Percentiles rank a stretch among this genome's conserved stretches.
phyloP scores from a whole-genome alignment of 257 asterid species.

The Misopates orontium region DNA sequence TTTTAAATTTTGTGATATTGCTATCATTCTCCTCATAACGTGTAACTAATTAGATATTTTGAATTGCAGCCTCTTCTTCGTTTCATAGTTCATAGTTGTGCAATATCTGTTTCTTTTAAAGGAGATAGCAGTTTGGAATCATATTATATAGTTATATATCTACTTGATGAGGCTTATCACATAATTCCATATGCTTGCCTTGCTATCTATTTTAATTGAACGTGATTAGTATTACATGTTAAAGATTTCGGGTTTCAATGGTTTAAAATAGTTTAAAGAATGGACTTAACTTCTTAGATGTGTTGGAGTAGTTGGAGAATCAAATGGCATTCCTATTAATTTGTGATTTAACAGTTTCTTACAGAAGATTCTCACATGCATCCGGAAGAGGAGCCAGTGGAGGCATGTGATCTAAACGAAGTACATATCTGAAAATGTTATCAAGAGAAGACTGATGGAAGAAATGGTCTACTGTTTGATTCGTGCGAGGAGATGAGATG shows the following conservation, averaged over 20 bases:
- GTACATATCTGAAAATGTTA: conserved; percentile 59
- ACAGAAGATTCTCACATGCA: conserved; percentile 43
- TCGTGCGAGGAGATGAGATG: conserved; percentile 87
- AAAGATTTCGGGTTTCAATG: no score
- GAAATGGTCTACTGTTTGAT: conserved; percentile 72
- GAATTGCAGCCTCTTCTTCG: background rate
- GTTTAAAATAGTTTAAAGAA: background rate
- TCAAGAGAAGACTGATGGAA: conserved; percentile 67
- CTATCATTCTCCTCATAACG: background rate
- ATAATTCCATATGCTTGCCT: background rate
- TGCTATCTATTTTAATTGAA: background rate
- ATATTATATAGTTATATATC: background rate
- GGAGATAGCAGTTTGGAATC: background rate
- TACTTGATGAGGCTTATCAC: background rate
- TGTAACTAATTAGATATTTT: background rate
- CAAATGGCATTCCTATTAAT: conserved; percentile 25
- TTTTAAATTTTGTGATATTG: background rate
- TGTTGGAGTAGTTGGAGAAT: background rate
- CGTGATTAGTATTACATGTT: background rate
- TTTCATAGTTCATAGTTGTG: background rate
- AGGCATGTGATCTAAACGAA: conserved; percentile 35
- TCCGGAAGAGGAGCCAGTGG: conserved; percentile 48
- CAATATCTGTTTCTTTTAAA: background rate
- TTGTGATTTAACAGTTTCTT: conserved; percentile 40
- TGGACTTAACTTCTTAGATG: conserved; percentile 16